Percentiles rank a stretch among this genome's conserved stretches.
These are phyloP conservation scores for Fonsecaea nubica DNA, from an alignment of 2,329 filamentous ascomycete species.

Conservation along the genomic window DNA sequence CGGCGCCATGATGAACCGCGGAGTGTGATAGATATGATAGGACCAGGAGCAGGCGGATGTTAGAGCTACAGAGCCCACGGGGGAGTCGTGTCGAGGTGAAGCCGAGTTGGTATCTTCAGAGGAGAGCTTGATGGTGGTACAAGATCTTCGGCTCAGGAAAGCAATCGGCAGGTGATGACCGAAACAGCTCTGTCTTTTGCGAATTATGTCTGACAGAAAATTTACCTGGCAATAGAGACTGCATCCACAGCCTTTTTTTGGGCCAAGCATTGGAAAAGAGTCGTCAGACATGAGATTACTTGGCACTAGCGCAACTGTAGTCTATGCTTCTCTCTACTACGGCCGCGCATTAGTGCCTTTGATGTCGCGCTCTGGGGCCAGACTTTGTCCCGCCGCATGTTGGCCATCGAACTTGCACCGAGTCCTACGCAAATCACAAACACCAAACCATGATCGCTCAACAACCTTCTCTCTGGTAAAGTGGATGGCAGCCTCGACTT, in stretches of 20 bases:
- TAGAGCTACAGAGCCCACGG: neutral
- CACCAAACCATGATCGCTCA: neutral
- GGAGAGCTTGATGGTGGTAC: neutral
- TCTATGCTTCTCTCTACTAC: neutral
- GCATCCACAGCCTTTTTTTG: neutral
- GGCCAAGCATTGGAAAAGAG: neutral
- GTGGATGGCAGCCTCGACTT: neutral
- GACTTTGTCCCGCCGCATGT: constrained; percentile 7
- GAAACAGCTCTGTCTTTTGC: neutral
- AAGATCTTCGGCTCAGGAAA: neutral
- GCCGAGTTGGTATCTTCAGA: neutral
- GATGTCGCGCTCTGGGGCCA: neutral
- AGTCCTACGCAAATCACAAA: constrained; percentile 4
- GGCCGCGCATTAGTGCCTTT: neutral
- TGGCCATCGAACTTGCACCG: neutral
- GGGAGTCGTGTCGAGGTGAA: neutral
- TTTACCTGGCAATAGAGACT: neutral
- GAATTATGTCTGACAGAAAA: neutral
- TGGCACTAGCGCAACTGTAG: neutral
- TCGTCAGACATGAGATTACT: neutral
- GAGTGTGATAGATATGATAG: too few species aligned
- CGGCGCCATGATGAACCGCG: constrained; percentile 23
- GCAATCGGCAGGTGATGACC: neutral
- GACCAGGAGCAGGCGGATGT: neutral
- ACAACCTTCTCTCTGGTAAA: constrained; percentile 8